Conservation (phyloP, 371 early-diverging fungal species). For the Blastocladiella emersonii region DNA sequence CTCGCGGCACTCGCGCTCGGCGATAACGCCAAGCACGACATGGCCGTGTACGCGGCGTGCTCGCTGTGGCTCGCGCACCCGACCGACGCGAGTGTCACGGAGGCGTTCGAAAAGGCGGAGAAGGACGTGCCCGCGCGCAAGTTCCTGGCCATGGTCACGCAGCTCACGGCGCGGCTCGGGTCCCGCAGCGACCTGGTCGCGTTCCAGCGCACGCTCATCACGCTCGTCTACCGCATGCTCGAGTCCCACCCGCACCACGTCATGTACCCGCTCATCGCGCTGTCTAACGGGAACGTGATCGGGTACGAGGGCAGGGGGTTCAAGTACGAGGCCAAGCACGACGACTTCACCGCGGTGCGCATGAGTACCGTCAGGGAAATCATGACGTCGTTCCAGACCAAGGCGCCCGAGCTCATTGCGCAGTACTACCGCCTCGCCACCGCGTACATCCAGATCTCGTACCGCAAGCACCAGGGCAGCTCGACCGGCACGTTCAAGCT, state of each 20-base stretch:
- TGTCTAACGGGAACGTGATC: slow-evolving; percentile 8
- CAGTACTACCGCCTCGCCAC: slow-evolving; percentile 7
- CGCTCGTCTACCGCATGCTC: slow-evolving; percentile 20
- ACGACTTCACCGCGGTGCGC: slow-evolving; percentile 15
- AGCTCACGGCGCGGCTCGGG: slow-evolving; percentile 24
- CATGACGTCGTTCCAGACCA: slow-evolving; percentile 10
- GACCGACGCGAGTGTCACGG: slow-evolving; percentile 11
- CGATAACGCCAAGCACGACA: slow-evolving; percentile 16
- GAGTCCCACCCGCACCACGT: slow-evolving; percentile 26
- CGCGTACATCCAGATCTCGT: slow-evolving; percentile 5
- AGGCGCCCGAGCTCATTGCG: slow-evolving; percentile 9
- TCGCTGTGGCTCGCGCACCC: slow-evolving; percentile 21
- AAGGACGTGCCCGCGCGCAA: slow-evolving; percentile 21
- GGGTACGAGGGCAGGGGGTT: neutral
- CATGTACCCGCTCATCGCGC: slow-evolving; percentile 23
- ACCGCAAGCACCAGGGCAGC: slow-evolving; percentile 13
- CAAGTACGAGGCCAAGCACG: slow-evolving; percentile 5
- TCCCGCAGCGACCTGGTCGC: slow-evolving; percentile 12
- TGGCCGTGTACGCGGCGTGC: slow-evolving; percentile 16
- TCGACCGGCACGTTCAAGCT: slow-evolving; percentile 19
- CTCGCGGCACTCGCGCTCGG: slow-evolving; percentile 14
- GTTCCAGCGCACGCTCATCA: slow-evolving; percentile 16
- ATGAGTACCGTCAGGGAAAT: slow-evolving; percentile 18
- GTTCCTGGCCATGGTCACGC: slow-evolving; percentile 23
- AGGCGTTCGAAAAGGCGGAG: slow-evolving; percentile 6